These are phyloP conservation scores for Cercospora canescens DNA, from an alignment of 2,329 filamentous ascomycete genomes.

Conservation along the genomic window DNA sequence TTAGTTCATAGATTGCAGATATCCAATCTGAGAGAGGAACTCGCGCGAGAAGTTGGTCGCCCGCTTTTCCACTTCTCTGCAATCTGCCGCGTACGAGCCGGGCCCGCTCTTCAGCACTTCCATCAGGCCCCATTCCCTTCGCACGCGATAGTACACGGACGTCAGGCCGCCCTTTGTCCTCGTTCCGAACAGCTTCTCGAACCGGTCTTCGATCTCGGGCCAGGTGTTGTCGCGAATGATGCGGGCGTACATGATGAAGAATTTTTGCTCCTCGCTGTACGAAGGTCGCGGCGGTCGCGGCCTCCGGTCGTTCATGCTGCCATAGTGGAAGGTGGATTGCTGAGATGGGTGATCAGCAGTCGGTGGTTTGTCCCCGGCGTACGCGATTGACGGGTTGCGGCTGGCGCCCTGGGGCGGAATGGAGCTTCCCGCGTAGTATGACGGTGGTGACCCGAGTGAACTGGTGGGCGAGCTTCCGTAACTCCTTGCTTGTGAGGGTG, in stretches of 20 bases:
- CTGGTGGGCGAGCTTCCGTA: conserved; percentile 6
- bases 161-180: conserved; percentile 36
- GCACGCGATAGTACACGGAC: conserved; percentile 37
- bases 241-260: conserved; percentile 36
- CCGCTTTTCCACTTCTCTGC: conserved; percentile 28
- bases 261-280: conserved; percentile 38
- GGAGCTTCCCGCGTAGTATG: neutral
- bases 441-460: conserved; percentile 7
- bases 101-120: conserved; percentile 35
- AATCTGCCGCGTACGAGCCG: conserved; percentile 29
- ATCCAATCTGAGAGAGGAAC: conserved; percentile 33
- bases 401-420: neutral
- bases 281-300: conserved; percentile 31
- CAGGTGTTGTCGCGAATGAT: conserved; percentile 32
- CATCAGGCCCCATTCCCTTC: conserved; percentile 35
- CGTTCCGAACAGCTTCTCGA: conserved; percentile 26
- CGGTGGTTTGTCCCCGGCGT: neutral
- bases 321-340: neutral
- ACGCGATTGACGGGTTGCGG: neutral
- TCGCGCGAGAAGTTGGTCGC: conserved; percentile 31
- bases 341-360: neutral
- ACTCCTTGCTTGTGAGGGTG: conserved; percentile 8
- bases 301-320: conserved; percentile 15
- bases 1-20: conserved; percentile 18
- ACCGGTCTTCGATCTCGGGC: conserved; percentile 33